Percentiles rank a stretch among this genome's conserved stretches.
Evolutionary conservation across 371 early-diverging fungal genomes (phyloP).

Genomic region (Choanephora cucurbitarum): DNA sequence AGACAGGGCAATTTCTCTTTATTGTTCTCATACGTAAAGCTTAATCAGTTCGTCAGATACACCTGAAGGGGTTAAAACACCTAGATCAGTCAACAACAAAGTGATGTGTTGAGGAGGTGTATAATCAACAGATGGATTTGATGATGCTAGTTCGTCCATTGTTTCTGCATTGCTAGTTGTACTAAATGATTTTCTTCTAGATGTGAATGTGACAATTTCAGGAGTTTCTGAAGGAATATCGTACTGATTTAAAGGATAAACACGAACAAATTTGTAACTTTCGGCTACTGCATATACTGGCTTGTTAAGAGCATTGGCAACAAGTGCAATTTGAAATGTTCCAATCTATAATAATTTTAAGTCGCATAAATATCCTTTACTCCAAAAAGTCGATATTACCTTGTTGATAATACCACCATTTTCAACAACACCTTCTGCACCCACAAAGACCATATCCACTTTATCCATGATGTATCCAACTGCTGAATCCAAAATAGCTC

Average conservation of each 20-base stretch:
- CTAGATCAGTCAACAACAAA: slow-evolving; percentile 89
- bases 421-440: slow-evolving; percentile 97
- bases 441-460: slow-evolving; percentile 93
- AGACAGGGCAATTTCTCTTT: too few species aligned
- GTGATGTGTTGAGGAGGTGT: slow-evolving; percentile 94
- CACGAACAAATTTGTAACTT: slow-evolving; percentile 95
- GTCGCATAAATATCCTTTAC: too few species aligned
- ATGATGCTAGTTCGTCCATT: slow-evolving; percentile 46
- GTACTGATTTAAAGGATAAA: slow-evolving; percentile 86
- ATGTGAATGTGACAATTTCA: slow-evolving; percentile 64
- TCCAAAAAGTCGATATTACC: too few species aligned
- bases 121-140: slow-evolving; percentile 90
- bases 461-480: slow-evolving; percentile 93
- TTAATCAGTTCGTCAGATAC: slow-evolving; percentile 92
- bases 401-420: slow-evolving; percentile 97
- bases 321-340: slow-evolving; percentile 91
- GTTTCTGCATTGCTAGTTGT: slow-evolving; percentile 35
- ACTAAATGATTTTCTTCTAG: slow-evolving; percentile 40
- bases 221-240: slow-evolving; percentile 75
- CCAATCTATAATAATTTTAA: too few species aligned
- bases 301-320: slow-evolving; percentile 90
- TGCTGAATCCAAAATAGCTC: slow-evolving; percentile 89
- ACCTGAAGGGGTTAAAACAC: slow-evolving; percentile 92
- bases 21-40: slow-evolving; percentile 71
- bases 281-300: slow-evolving; percentile 97